Percentiles rank a stretch among this genome's conserved stretches.
Conservation (phyloP, 2,329 filamentous ascomycete genomes). For the Didymella pomorum region DNA sequence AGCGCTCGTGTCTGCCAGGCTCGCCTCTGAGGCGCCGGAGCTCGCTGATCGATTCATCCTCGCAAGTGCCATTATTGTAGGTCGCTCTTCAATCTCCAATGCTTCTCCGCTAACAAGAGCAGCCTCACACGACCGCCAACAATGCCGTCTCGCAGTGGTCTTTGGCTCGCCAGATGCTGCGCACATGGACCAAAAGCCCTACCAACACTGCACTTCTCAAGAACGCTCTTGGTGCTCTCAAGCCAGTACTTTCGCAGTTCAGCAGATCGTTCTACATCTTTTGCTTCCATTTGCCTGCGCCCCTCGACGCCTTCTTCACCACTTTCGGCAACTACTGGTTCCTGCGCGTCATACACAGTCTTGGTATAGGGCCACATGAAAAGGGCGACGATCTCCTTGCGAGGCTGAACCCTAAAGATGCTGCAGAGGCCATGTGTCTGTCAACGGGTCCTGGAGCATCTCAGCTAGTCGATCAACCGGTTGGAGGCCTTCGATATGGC, state of each 20-base stretch:
- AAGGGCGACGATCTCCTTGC: constrained; percentile 21
- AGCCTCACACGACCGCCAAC: constrained; percentile 54
- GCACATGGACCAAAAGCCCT: constrained; percentile 57
- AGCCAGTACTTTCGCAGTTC: constrained; percentile 59
- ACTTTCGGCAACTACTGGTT: constrained; percentile 61
- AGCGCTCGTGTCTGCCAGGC: constrained; percentile 59
- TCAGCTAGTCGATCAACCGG: constrained; percentile 50
- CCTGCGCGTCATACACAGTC: constrained; percentile 53
- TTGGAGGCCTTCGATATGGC: constrained; percentile 39
- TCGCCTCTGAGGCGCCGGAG: constrained; percentile 65
- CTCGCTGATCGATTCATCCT: constrained; percentile 65
- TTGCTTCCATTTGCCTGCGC: constrained; percentile 59
- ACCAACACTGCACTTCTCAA: constrained; percentile 56
- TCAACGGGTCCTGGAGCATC: constrained; percentile 59
- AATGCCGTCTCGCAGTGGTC: constrained; percentile 54
- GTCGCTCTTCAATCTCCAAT: constrained; percentile 25
- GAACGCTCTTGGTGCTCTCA: constrained; percentile 54
- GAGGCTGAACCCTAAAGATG: constrained; percentile 30
- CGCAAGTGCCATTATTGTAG: constrained; percentile 62
- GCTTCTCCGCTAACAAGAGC: background rate
- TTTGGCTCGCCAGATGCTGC: constrained; percentile 60
- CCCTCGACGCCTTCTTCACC: constrained; percentile 55
- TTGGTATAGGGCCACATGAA: constrained; percentile 44
- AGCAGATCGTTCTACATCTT: constrained; percentile 64
- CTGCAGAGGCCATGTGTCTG: constrained; percentile 60